Evolutionary conservation across 768 basidiomycete genomes (phyloP).

Genomic region (Phlebiopsis gigantea): DNA sequence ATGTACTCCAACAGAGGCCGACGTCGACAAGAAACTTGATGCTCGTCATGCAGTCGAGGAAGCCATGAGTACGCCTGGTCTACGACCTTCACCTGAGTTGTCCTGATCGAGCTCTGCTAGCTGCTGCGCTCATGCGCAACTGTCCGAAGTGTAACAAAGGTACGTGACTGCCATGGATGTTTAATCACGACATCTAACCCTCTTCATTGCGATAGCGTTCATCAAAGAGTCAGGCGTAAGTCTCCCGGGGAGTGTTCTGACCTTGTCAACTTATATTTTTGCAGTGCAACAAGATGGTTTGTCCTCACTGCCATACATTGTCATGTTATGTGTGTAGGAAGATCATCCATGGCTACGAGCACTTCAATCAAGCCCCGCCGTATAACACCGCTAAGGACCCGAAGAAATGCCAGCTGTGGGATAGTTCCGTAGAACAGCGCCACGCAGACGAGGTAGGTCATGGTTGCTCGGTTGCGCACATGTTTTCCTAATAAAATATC

Average conservation of each 20-base stretch:
- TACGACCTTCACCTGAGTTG: background rate
- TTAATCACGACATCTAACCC: background rate
- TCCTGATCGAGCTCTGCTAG: conserved; percentile 29
- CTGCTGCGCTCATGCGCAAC: conserved; percentile 77
- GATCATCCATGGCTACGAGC: conserved; percentile 70
- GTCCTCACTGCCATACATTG: conserved; percentile 62
- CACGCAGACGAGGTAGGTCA: conserved; percentile 58
- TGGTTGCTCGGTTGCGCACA: background rate
- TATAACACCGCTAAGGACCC: conserved; percentile 21
- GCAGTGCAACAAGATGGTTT: conserved; percentile 92
- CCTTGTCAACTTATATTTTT: background rate
- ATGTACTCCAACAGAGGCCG: conserved; percentile 46
- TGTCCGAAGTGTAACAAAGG: conserved; percentile 86
- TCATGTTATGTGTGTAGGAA: conserved; percentile 85
- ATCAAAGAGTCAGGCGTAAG: conserved; percentile 65
- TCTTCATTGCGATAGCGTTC: conserved; percentile 46
- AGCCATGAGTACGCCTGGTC: conserved; percentile 70
- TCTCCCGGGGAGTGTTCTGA: too few species aligned
- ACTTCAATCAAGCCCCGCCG: conserved; percentile 46
- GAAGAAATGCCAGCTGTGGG: conserved; percentile 64
- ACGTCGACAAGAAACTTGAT: conserved; percentile 70
- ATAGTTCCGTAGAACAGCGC: conserved; percentile 54
- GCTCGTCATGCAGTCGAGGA: conserved; percentile 81
- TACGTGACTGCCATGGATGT: conserved; percentile 26
- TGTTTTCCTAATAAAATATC: background rate